Base-by-base conservation (phyloP, 2,329 filamentous ascomycete genomes). In the Laburnicola sp. region DNA sequence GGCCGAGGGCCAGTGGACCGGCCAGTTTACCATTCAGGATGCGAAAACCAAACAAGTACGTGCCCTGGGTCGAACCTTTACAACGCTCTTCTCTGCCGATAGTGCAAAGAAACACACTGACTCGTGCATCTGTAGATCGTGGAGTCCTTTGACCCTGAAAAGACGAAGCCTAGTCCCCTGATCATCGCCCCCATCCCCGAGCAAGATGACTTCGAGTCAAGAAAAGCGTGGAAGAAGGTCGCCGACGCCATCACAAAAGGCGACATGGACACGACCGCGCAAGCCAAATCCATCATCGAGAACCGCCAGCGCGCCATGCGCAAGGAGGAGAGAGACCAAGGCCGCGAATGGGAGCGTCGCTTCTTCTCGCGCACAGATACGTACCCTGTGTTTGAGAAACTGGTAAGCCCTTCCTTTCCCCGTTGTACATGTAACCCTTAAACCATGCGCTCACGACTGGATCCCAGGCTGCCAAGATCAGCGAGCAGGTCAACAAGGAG, bases 1-100 rank as follows among this genome's bases (percentile, higher is more conserved):
- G n/a, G 81, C 87, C 34, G 86, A 91, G 27, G 94, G 94, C 23
- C 90, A 95, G 71, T 99, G 94, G 94, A 95, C 86, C 51, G 89
- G 91, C 65, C 78, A 79, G 2, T 95, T 96, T 69, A 83, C 83
- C 45, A 86, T 97, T 68, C 88, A 88, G 74, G 81, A 90, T 56
- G 85, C 86, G 32, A 75, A 78, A 58, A 75, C 68, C 30, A 76
- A 78, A 57, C 51, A 59, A 3, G 63, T 52, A 36, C 36, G 42
- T 16, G 16, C 35, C 23, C 21, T 9, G 22, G 27, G 21, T 8
- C 11, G 4, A 4, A 10, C 9, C 25, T 26, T 5, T 4, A 32
- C 6, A 2, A 36, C 6, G n/a, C 9, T 21, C 3, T 41, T 27
- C 6, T 7, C 5, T 21, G 4, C 21, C 10, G 26, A 16, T 25